Base-by-base conservation (phyloP, 1,284 basidiomycete species). In the Trichosporon asahii region DNA sequence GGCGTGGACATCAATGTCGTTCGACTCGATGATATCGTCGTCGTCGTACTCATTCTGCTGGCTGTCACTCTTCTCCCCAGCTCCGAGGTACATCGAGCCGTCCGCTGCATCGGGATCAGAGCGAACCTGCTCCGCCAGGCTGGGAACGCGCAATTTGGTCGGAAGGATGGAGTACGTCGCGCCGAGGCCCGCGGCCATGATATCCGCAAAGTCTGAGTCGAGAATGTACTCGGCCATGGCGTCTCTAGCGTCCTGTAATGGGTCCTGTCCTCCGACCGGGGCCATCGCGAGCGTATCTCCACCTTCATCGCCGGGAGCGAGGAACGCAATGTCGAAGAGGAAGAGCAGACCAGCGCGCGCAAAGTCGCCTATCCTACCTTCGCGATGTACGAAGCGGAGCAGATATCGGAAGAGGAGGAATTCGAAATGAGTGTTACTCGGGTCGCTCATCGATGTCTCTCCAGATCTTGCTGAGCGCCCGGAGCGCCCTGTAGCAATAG, bases 351-450 rank as follows among this genome's bases (percentile, higher is more conserved):
- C 96, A 3, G 93, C 93, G 11, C 96, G 89, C 3, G 96, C 94
- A 78, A 94, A 93, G 80, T 98, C 95, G 15, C 96, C 96, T 31
- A 94, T 94, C 35, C 91, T 88, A 31, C 94, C 94, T 84, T 98
- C 95, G 66, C 95, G 89, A 79, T 98, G 96, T 23, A 95, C 91
- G 78, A 95, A 98, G 2, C 95, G 93, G 21, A 98, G 88, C 40
- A 99, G 89, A 79, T 97, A 97, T 75, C 95, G 94, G 86, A 98
- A 98, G 12, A 97, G 86, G 11, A 96, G 87, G 78, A 96, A 97
- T 79, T 97, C 94, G 77, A 95, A 95, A 84, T 95, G 77, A n/a
- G 70, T 46, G 25, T 64, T 29, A 31, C 64, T 29, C 49, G 60
- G 70, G 49, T 74, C 72, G 14, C 65, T 60, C 64, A 57, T 55